phyloP scores from a whole-genome alignment of 1,284 basidiomycete species.

The Ceratobasidium sp. region DNA sequence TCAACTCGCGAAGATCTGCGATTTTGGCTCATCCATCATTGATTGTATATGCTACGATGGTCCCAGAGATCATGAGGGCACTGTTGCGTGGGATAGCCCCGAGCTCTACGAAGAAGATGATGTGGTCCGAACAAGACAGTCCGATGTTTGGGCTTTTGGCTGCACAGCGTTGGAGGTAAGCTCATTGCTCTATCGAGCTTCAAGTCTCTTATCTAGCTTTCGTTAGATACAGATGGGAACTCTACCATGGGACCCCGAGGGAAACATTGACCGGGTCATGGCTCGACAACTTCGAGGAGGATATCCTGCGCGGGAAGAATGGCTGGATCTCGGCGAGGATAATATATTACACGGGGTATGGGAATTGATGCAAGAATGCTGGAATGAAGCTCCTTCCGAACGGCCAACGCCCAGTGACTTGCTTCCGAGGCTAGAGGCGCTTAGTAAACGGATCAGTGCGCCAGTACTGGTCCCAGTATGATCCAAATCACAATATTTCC shows the following conservation, averaged over 20 bases:
- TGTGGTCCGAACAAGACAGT: neutral
- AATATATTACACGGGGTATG: neutral
- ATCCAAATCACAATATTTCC: neutral
- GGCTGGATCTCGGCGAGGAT: slow-evolving; percentile 8
- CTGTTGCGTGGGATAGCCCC: slow-evolving; percentile 32
- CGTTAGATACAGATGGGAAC: slow-evolving; percentile 10
- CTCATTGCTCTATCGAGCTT: too few species aligned
- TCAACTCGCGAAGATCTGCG: slow-evolving; percentile 22
- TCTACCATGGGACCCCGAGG: slow-evolving; percentile 14
- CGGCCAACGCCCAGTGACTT: neutral
- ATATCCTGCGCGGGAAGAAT: slow-evolving; percentile 13
- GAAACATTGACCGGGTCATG: slow-evolving; percentile 17
- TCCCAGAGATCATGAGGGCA: slow-evolving; percentile 16
- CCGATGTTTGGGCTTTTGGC: slow-evolving; percentile 38
- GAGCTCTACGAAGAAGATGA: slow-evolving; percentile 15
- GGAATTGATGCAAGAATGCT: slow-evolving; percentile 28
- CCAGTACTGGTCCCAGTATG: neutral
- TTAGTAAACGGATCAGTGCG: neutral
- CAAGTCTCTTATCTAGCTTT: neutral
- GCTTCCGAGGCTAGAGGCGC: neutral
- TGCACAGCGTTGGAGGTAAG: slow-evolving; percentile 23
- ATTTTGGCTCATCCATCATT: slow-evolving; percentile 27
- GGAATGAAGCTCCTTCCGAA: slow-evolving; percentile 7
- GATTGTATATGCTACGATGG: slow-evolving; percentile 9
- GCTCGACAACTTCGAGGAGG: slow-evolving; percentile 9